Percentiles rank a stretch among this genome's conserved stretches.
These are phyloP conservation scores for Coemansia sp. DNA, from an alignment of 192 early-diverging fungal genomes.

Conservation along the genomic window DNA sequence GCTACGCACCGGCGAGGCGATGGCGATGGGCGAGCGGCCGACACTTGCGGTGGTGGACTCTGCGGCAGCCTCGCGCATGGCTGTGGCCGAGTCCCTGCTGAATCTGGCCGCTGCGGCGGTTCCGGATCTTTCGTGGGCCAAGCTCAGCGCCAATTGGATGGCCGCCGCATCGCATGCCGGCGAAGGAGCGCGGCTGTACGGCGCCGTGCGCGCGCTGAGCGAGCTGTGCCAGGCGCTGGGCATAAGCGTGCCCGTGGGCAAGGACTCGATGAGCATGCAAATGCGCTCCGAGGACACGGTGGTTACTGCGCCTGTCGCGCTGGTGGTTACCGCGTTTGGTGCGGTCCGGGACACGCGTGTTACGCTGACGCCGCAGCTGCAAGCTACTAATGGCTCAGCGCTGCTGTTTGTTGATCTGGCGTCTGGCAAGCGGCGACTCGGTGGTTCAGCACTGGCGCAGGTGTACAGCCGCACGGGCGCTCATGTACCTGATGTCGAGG, in stretches of 20 bases:
- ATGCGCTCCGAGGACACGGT: constrained; percentile 56
- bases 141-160: constrained; percentile 99
- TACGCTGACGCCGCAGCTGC: constrained; percentile 88
- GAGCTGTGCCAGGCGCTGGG: constrained; percentile 91
- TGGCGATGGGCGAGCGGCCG: constrained; percentile 97
- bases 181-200: constrained; percentile 90
- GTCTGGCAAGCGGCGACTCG: constrained; percentile 77
- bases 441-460: constrained; percentile 92
- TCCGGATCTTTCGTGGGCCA: constrained; percentile 62
- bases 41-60: constrained; percentile 78
- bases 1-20: constrained; percentile 81
- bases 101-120: constrained; percentile 90
- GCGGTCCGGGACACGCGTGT: constrained; percentile 80
- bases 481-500: constrained; percentile 84
- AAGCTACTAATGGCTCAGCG: constrained; percentile 15
- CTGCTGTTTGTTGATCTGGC: constrained; percentile 88
- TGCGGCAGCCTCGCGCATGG: constrained; percentile 93
- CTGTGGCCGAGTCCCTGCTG: constrained; percentile 88
- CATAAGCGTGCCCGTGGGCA: constrained; percentile 95
- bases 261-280: constrained; percentile 99
- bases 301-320: constrained; percentile 86
- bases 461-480: constrained; percentile 78
- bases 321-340: constrained; percentile 91
- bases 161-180: constrained; percentile 83
- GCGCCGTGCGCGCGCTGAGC: constrained; percentile 89